A percentile compares a stretch with the other conserved stretches of the same genome.
Conservation (phyloP, 257 asterid genomes). For the Leonotis leonurus region DNA sequence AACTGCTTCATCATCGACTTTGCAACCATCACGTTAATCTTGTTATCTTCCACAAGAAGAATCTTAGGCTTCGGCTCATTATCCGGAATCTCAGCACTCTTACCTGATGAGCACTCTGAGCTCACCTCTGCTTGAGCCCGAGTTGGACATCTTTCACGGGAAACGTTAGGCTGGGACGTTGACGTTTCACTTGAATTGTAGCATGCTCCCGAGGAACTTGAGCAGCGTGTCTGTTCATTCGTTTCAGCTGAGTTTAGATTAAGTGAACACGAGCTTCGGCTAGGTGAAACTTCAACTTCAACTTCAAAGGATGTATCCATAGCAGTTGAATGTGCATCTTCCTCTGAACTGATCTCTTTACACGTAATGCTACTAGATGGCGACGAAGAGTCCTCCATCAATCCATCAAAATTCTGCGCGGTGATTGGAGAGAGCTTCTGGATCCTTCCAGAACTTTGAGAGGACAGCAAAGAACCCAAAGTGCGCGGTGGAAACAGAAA, state of each 20-base stretch:
- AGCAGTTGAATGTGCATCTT: slow-evolving; percentile 37
- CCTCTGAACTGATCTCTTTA: slow-evolving; percentile 40
- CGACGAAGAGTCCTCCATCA: slow-evolving; percentile 35
- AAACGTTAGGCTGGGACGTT: slow-evolving; percentile 13
- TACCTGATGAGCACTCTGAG: slow-evolving; percentile 47
- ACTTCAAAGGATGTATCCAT: slow-evolving; percentile 32
- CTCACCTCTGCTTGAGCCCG: slow-evolving; percentile 20
- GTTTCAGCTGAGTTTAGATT: slow-evolving; percentile 12
- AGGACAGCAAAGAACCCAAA: slow-evolving; percentile 56
- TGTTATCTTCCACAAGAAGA: slow-evolving; percentile 83
- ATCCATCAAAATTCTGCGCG: slow-evolving; percentile 11
- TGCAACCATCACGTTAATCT: slow-evolving; percentile 71
- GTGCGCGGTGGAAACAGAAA: slow-evolving; percentile 69
- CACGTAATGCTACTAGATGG: slow-evolving; percentile 32
- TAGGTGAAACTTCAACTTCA: slow-evolving; percentile 24
- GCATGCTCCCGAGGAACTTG: neutral
- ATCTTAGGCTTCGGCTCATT: slow-evolving; percentile 46
- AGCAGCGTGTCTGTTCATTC: slow-evolving; percentile 9
- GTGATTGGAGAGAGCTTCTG: slow-evolving; percentile 36
- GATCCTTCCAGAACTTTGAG: slow-evolving; percentile 52
- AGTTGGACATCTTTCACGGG: slow-evolving; percentile 18
- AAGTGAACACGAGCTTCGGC: slow-evolving; percentile 14
- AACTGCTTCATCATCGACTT: slow-evolving; percentile 85
- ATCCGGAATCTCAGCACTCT: slow-evolving; percentile 23
- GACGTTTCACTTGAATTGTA: slow-evolving; percentile 14